phyloP scores from a whole-genome alignment of 257 asterid genomes.

The Gentiana straminea region DNA sequence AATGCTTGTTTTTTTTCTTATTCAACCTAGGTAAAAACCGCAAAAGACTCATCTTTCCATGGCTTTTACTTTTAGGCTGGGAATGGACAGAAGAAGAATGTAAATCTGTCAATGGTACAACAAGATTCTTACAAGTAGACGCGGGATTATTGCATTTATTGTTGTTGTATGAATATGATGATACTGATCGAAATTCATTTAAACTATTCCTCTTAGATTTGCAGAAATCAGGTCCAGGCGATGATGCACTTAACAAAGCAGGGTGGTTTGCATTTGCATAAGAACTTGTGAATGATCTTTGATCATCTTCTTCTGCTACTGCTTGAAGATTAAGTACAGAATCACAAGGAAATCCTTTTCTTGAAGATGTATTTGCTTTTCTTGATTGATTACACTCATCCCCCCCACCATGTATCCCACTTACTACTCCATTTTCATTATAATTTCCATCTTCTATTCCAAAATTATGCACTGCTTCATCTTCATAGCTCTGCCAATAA shows the following conservation, averaged over 20 bases:
- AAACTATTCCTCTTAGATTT: conserved; percentile 53
- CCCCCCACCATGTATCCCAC: conserved; percentile 23
- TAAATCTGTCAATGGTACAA: conserved; percentile 62
- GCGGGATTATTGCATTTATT: conserved; percentile 28
- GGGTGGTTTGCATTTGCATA: conserved; percentile 20
- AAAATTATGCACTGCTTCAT: conserved; percentile 55
- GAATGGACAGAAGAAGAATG: conserved; percentile 56
- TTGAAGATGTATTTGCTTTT: conserved; percentile 38
- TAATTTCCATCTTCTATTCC: conserved; percentile 34
- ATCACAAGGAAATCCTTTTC: conserved; percentile 26
- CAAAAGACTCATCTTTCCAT: conserved; percentile 38
- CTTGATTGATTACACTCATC: conserved; percentile 29
- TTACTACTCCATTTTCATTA: conserved; percentile 49
- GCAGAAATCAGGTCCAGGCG: conserved; percentile 32
- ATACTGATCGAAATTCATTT: conserved; percentile 48
- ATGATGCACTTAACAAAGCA: conserved; percentile 23
- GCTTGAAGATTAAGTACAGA: conserved; percentile 22
- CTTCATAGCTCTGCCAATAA: conserved; percentile 63
- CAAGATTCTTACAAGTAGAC: conserved; percentile 33
- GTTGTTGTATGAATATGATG: conserved; percentile 60
- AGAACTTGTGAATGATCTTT: conserved; percentile 34
- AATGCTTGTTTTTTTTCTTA: conserved; percentile 62
- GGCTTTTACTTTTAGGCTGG: conserved; percentile 27
- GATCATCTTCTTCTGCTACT: conserved; percentile 34
- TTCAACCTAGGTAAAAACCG: conserved; percentile 62